Conservation (phyloP, 1,284 basidiomycete genomes). For the Sutorius eximius region DNA sequence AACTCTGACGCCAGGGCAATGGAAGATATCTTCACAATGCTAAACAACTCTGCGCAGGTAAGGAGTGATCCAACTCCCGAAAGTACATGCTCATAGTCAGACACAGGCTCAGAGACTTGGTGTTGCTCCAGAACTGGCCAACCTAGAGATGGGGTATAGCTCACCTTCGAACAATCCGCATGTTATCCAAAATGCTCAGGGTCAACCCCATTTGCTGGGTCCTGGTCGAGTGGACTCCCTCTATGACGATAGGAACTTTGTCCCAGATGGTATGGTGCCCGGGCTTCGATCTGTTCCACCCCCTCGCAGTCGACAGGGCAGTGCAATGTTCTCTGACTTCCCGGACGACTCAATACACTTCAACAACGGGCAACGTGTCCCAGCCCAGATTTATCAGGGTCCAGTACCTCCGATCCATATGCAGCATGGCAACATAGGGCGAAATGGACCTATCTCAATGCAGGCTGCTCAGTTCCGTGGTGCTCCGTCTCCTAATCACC, state of each 20-base stretch:
- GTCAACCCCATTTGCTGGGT: conserved; percentile 41
- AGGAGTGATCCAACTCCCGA: conserved; percentile 2
- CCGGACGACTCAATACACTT: conserved; percentile 63
- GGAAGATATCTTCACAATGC: conserved; percentile 68
- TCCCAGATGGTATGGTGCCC: conserved; percentile 81
- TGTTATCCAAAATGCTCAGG: conserved; percentile 43
- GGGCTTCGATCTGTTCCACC: conserved; percentile 67
- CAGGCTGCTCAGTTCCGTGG: conserved; percentile 68
- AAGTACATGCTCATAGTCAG: conserved; percentile 2
- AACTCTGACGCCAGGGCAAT: conserved; percentile 57
- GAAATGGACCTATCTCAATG: conserved; percentile 54
- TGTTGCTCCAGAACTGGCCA: conserved; percentile 23
- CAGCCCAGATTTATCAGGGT: conserved; percentile 56
- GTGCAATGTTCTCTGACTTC: conserved; percentile 55
- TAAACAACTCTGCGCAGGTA: conserved; percentile 36
- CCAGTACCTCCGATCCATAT: conserved; percentile 49
- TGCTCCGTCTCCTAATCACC: conserved; percentile 60
- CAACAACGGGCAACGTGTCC: conserved; percentile 54
- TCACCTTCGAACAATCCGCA: conserved; percentile 26
- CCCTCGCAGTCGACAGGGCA: conserved; percentile 59
- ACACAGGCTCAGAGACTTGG: conserved; percentile 32
- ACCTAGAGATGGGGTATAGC: conserved; percentile 27
- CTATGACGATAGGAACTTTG: conserved; percentile 75
- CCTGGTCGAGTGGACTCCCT: conserved; percentile 59
- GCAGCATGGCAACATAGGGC: conserved; percentile 48